A percentile compares a stretch with the other conserved stretches of the same genome.
Evolutionary conservation across 176 grass and related monocot species (phyloP).

Genomic region (Triticum timopheevii): DNA sequence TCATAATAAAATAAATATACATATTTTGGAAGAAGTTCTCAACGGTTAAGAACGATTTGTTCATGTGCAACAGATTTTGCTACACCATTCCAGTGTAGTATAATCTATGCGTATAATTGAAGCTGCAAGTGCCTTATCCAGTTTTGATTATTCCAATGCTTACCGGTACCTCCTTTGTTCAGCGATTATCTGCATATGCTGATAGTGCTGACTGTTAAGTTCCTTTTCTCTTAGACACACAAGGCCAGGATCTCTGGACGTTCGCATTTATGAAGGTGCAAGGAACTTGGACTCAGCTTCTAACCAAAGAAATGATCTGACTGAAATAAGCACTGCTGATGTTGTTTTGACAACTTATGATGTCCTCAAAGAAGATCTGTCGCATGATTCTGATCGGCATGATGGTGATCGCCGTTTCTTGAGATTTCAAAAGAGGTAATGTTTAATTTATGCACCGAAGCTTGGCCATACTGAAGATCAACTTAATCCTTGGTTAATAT

Average conservation of each 20-base stretch:
- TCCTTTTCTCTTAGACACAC: slow-evolving; percentile 69
- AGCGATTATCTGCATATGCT: slow-evolving; percentile 13
- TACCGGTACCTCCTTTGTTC: not conserved
- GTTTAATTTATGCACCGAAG: not conserved
- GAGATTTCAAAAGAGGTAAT: slow-evolving; percentile 93
- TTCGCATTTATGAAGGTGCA: slow-evolving; percentile 97
- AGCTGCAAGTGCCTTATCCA: slow-evolving; percentile 25
- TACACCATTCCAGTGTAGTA: not conserved
- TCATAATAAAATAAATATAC: not conserved
- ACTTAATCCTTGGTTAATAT: not conserved
- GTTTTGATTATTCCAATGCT: slow-evolving; percentile 18
- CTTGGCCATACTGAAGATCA: slow-evolving; percentile 4
- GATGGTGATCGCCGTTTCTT: slow-evolving; percentile 82
- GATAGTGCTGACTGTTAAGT: slow-evolving; percentile 37
- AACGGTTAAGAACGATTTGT: not conserved
- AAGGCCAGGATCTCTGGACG: slow-evolving; percentile 75
- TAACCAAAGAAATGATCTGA: slow-evolving; percentile 47
- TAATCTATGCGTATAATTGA: slow-evolving; percentile 9
- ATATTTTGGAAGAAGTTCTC: not conserved
- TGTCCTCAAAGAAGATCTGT: slow-evolving; percentile 96
- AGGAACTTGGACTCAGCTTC: slow-evolving; percentile 50
- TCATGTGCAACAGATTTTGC: not conserved
- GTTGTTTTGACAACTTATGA: slow-evolving; percentile 98
- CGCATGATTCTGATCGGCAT: slow-evolving; percentile 92
- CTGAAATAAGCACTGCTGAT: slow-evolving; percentile 71